phyloP scores from a whole-genome alignment of 129 eudicot species.

The Flaveria linearis region DNA sequence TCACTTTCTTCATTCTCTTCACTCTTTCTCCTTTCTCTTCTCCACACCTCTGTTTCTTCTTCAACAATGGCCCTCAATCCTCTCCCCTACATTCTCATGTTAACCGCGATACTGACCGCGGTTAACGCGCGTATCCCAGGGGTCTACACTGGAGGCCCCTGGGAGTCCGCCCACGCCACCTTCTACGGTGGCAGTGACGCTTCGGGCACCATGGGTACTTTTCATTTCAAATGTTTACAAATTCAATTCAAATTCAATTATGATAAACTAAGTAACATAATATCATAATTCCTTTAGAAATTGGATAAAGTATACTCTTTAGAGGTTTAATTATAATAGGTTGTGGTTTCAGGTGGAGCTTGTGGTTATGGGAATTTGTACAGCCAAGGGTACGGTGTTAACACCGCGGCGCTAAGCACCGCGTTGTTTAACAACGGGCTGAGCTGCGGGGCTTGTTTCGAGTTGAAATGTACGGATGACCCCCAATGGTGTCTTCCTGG shows the following conservation, averaged over 20 bases:
- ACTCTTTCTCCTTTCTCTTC: conserved; percentile 8
- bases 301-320: neutral
- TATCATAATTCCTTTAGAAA: neutral
- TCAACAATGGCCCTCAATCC: conserved; percentile 18
- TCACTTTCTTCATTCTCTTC: conserved; percentile 30
- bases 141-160: conserved; percentile 40
- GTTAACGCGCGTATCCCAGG: conserved; percentile 42
- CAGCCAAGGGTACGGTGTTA: conserved; percentile 70
- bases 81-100: neutral
- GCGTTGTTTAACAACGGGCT: conserved; percentile 60
- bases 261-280: no score
- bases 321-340: neutral
- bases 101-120: conserved; percentile 13
- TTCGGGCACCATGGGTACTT: conserved; percentile 57
- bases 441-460: conserved; percentile 64
- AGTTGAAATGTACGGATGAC: conserved; percentile 52
- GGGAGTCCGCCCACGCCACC: conserved; percentile 56
- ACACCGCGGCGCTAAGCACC: conserved; percentile 68
- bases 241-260: no score
- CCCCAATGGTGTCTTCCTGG: conserved; percentile 66
- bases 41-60: conserved; percentile 1
- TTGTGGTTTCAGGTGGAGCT: conserved; percentile 49
- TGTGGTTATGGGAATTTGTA: conserved; percentile 66
- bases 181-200: conserved; percentile 58
- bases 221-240: neutral